Conservation (phyloP, 2,329 filamentous ascomycete species). For the Calonectria ilicicola region DNA sequence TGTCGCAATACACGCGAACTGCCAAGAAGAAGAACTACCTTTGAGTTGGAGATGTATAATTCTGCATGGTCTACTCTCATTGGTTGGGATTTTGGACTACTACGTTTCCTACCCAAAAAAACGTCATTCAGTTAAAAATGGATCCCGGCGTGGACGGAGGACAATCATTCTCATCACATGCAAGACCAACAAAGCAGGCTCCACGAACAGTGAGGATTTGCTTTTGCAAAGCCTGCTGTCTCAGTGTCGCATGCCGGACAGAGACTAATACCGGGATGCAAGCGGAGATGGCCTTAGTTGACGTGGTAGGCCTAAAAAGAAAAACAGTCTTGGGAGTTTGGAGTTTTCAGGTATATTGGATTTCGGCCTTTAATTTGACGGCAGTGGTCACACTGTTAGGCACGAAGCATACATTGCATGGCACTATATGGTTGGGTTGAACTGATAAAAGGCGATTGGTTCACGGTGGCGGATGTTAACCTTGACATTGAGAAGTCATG, state of each 20-base stretch:
- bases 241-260: not conserved
- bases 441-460: slow-evolving; percentile 14
- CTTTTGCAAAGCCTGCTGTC: not conserved
- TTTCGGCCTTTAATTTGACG: slow-evolving; percentile 15
- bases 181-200: not conserved
- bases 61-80: not conserved
- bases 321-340: slow-evolving; percentile 35
- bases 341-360: slow-evolving; percentile 33
- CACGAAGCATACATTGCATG: not conserved
- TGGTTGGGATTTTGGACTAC: not conserved
- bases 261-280: not conserved
- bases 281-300: not conserved
- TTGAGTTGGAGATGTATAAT: slow-evolving; percentile 55
- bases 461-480: slow-evolving; percentile 13
- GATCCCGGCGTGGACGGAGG: not conserved
- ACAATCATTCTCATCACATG: not conserved
- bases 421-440: not conserved
- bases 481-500: not conserved
- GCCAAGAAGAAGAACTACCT: slow-evolving; percentile 96
- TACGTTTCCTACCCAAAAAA: not conserved
- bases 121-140: too few species aligned
- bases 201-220: not conserved
- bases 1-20: slow-evolving; percentile 95
- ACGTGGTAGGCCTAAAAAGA: slow-evolving; percentile 10
- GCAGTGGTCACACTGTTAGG: not conserved